A percentile compares a stretch with the other conserved stretches of the same genome.
phyloP scores from a whole-genome alignment of 2,329 filamentous ascomycete genomes.

The Graphilbum sp. region DNA sequence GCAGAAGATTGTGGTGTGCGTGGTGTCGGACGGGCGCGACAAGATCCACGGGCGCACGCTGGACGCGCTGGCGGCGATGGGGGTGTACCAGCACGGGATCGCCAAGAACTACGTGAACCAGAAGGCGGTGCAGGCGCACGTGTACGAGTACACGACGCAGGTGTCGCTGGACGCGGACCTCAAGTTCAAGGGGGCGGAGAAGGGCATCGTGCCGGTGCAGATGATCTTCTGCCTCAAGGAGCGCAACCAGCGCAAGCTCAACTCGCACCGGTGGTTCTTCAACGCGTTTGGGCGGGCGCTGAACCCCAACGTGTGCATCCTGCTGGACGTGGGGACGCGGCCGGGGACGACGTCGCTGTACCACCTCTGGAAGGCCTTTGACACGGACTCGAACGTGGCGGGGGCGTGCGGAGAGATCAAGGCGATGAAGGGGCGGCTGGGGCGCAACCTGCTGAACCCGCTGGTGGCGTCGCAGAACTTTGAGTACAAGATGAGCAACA shows the following conservation, averaged over 20 bases:
- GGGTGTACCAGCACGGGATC: constrained; percentile 95
- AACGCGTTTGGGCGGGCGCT: constrained; percentile 89
- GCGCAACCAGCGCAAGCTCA: constrained; percentile 93
- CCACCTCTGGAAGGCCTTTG: constrained; percentile 96
- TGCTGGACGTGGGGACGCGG: constrained; percentile 90
- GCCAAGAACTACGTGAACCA: constrained; percentile 98
- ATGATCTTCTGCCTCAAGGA: constrained; percentile 98
- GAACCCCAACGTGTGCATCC: constrained; percentile 90
- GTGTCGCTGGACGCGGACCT: constrained; percentile 89
- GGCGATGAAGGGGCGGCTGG: constrained; percentile 80
- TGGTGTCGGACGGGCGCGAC: constrained; percentile 84
- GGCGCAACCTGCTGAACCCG: constrained; percentile 74
- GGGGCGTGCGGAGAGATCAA: constrained; percentile 97
- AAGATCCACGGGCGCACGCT: constrained; percentile 84
- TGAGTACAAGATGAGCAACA: constrained; percentile 99
- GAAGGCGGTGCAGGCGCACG: constrained; percentile 85
- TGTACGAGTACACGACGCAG: constrained; percentile 98
- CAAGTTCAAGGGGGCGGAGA: constrained; percentile 98
- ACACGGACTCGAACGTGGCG: constrained; percentile 92
- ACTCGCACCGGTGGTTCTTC: constrained; percentile 98
- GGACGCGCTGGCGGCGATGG: constrained; percentile 89
- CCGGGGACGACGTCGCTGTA: constrained; percentile 85
- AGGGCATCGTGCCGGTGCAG: constrained; percentile 94
- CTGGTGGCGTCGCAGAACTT: constrained; percentile 96
- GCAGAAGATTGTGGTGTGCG: constrained; percentile 98